Evolutionary conservation across 2,329 filamentous ascomycete species (phyloP).

Genomic region (Helotiales sp.): DNA sequence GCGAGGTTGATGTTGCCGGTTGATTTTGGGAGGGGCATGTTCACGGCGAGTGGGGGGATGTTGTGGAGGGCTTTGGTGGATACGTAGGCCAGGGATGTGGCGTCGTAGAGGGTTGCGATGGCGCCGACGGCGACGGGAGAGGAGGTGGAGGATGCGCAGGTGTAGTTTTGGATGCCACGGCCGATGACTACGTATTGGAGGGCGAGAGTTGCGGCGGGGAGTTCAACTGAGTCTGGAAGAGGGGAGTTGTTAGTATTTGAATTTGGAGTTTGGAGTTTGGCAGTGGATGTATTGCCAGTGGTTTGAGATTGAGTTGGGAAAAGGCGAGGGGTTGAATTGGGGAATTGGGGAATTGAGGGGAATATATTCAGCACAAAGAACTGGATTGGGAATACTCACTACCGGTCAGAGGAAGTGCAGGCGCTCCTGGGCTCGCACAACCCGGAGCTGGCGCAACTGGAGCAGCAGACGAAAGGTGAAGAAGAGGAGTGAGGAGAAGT

Average conservation of each 20-base stretch:
- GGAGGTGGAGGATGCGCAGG: conserved; percentile 34
- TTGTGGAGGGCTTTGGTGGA: conserved; percentile 22
- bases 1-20: conserved; percentile 9
- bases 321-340: conserved; percentile 32
- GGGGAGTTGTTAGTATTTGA: not conserved
- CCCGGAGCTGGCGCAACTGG: conserved; percentile 21
- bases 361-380: too few relatives aligned
- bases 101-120: conserved; percentile 42
- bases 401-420: conserved; percentile 33
- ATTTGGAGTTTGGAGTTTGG: not conserved
- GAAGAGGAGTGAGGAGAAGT: conserved; percentile 31
- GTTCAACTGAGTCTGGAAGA: conserved; percentile 32
- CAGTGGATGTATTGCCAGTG: not conserved
- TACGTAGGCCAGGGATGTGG: conserved; percentile 34
- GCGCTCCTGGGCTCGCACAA: conserved; percentile 19
- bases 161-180: conserved; percentile 44
- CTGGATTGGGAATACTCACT: conserved; percentile 26
- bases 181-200: conserved; percentile 41
- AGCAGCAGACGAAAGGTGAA: conserved; percentile 29
- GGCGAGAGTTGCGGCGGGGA: conserved; percentile 34
- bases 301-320: conserved; percentile 28
- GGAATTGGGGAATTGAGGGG: not conserved
- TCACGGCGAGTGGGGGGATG: conserved; percentile 34
- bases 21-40: conserved; percentile 21
- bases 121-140: conserved; percentile 37